phyloP scores from a whole-genome alignment of 345 rosid species.

The Zanthoxylum bungeanum region DNA sequence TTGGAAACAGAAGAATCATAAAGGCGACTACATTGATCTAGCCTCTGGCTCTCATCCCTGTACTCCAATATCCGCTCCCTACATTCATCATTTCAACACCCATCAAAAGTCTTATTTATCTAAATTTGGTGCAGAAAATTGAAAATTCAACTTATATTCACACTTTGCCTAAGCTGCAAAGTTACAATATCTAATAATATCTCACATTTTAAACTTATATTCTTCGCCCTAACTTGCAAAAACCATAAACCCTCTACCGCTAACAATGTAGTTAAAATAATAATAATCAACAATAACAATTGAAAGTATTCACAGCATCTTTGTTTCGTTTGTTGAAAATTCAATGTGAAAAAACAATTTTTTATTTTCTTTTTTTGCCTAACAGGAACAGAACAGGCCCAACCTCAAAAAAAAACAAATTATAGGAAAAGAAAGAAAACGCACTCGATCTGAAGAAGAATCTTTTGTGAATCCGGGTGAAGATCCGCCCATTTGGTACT shows the following conservation, averaged over 20 bases:
- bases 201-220: neutral
- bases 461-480: conserved; percentile 87
- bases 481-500: conserved; percentile 95
- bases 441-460: conserved; percentile 83
- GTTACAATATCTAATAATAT: neutral
- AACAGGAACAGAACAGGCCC: neutral
- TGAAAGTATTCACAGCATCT: neutral
- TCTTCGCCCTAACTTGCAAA: neutral
- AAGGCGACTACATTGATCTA: conserved; percentile 91
- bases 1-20: conserved; percentile 85
- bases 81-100: conserved; percentile 15
- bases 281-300: too few relatives aligned
- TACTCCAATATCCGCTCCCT: conserved; percentile 79
- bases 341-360: neutral
- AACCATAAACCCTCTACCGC: neutral
- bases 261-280: neutral
- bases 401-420: neutral
- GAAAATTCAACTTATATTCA: conserved; percentile 6
- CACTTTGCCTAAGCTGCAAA: neutral
- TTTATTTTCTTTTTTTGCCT: neutral
- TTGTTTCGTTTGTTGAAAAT: neutral
- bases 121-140: conserved; percentile 1
- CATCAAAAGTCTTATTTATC: conserved; percentile 1
- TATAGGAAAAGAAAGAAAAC: conserved; percentile 8
- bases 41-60: conserved; percentile 89